Base-by-base conservation (phyloP, 2,329 filamentous ascomycete species). In the Aspergillus arachidicola region DNA sequence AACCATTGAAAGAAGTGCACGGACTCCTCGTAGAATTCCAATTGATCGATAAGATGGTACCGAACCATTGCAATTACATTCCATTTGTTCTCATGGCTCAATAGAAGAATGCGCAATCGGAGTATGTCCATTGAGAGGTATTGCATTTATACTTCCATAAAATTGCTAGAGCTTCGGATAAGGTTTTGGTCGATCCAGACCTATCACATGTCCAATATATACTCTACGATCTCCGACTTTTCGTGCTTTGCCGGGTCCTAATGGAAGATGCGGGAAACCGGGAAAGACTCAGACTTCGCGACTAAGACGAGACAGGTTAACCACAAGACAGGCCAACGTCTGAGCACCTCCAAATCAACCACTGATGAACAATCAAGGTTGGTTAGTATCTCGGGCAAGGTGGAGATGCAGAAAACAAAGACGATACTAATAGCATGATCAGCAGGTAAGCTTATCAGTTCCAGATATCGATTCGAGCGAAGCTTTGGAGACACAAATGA, bases 291-390 rank as follows among this genome's bases (percentile, higher is more conserved):
- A 60, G 59, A 36, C 50, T 34, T 41, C 41, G 55, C 46, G 9
- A 63, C 70, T 72, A 72, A 57, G 59, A 71, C 69, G 36, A 67
- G 65, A 68, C 61, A 60, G 69, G 71, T 41, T 62, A 71, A 63
- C 57, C 60, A 56, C 36, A 56, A 53, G 66, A 66, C 64, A 65
- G 28, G 23, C 9, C 16, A 36, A 45, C 21, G 19, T 16, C 23
- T 28, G 4, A 28, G 46, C 14, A 50, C 45, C 5, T 48, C 6
- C 23, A 12, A 16, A 16, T 48, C 11, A 12, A 26, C 45, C 45
- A 48, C 23, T 16, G 9, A 14, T 48, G 26, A 48, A 48, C 11
- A 28, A 48, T 48, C 45, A 19, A 28, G 14, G 45, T 23, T 28
- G 2, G 45, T 6, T 36, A 6, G 23, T 48, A 26, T 23, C 11